These are phyloP conservation scores for Podosphaera xanthii DNA, from an alignment of 2,329 filamentous ascomycete species.

Conservation along the genomic window DNA sequence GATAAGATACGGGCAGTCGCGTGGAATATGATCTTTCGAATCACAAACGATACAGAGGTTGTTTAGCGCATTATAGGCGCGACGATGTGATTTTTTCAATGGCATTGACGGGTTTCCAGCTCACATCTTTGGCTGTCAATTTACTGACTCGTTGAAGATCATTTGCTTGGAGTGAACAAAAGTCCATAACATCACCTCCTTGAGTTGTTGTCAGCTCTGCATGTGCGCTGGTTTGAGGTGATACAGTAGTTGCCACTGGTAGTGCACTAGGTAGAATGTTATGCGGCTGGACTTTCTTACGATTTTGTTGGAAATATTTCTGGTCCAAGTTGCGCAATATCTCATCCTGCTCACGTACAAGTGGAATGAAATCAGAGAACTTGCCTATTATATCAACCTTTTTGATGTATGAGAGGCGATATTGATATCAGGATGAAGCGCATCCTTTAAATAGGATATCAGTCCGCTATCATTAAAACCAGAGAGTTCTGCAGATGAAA, in stretches of 20 bases:
- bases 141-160: neutral
- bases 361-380: neutral
- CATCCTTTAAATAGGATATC: neutral
- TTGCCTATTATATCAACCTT: neutral
- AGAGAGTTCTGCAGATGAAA: neutral
- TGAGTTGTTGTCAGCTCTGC: slow-evolving; percentile 1
- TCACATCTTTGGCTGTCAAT: neutral
- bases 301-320: neutral
- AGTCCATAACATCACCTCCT: neutral
- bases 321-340: neutral
- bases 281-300: neutral
- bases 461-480: neutral
- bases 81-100: neutral
- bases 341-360: neutral
- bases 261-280: neutral
- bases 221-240: neutral
- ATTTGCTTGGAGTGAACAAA: neutral
- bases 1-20: neutral
- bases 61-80: neutral
- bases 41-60: neutral
- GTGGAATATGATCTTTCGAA: neutral
- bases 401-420: neutral
- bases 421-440: neutral
- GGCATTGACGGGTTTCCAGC: neutral
- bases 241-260: neutral